Base-by-base conservation (phyloP, 2,329 filamentous ascomycete species). In the Colletotrichum sp. region DNA sequence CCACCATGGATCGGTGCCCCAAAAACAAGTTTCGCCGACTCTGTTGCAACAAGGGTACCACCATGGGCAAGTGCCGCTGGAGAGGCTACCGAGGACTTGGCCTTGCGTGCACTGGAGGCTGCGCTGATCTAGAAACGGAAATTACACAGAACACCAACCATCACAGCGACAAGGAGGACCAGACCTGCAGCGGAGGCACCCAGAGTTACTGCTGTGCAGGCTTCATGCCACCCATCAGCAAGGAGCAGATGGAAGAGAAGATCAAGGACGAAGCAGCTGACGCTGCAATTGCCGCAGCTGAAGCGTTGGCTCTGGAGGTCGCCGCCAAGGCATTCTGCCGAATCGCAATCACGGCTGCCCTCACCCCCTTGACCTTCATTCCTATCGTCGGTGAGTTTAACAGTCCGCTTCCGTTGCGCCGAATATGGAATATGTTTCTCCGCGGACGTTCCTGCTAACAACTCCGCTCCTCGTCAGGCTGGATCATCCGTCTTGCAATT, bases 321-420 rank as follows among this genome's bases (percentile, higher is more conserved):
- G 83, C 83, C 15, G 82, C 83, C 1, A 85, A 82, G 62, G 82
- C 80, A 2, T 84, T 85, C 66, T 85, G 83, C 74, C 66, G 83
- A 18, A 68, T 84, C 30, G 83, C 83, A 5, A 80, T 85, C 9
- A 80, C 82, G 4, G 84, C 82, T 4, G 44, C 66, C 5, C 44
- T 52, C 30, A 21, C 36, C 8, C 63, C 70, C 13, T 39, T 76
- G 16, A 52, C 44, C 21, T 39, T 76, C n/a, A 71, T 71, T 21
- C 72, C 72, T 32, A 52, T 75, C 15, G 60, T 75, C 16, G 67
- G 72, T 36, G 4, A 66, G 62, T 62, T 9, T 10, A 55, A 55
- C 49, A 55, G 9, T 55, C 49, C n/a, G 13, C 49, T 55, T 9
- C n/a, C 18, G 49, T 24, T 24, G 49, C n/a, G 49, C 49, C 8